Conservation (phyloP, 192 early-diverging fungal species). For the Entomortierella beljakovae region DNA sequence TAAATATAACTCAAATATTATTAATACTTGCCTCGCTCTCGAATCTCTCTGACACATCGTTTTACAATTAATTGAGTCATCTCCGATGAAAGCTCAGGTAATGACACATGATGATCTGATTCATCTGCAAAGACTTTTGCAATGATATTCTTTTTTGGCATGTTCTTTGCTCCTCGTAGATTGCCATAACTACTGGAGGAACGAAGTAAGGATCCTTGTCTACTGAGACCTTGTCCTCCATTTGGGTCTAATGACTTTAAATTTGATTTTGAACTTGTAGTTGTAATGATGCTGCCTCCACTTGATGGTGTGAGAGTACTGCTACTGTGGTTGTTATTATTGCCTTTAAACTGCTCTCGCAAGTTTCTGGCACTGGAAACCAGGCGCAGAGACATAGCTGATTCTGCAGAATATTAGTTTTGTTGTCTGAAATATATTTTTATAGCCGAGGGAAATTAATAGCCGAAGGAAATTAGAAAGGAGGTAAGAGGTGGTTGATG, state of each 20-base stretch:
- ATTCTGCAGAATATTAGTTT: not conserved
- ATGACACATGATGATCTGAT: constrained; percentile 1
- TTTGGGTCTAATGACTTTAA: constrained; percentile 16
- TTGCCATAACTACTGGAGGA: constrained; percentile 29
- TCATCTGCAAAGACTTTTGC: constrained; percentile 30
- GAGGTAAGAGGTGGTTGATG: not conserved
- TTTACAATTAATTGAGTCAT: constrained; percentile 46
- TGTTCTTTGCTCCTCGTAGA: constrained; percentile 24
- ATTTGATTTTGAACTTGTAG: constrained; percentile 11
- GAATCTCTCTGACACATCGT: constrained; percentile 52
- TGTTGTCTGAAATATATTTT: too few species aligned
- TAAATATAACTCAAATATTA: too few species aligned
- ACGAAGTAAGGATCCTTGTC: constrained; percentile 22
- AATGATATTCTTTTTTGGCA: constrained; percentile 30
- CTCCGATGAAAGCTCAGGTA: constrained; percentile 42
- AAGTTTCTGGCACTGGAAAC: constrained; percentile 46
- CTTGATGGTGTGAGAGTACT: constrained; percentile 27
- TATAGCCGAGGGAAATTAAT: not conserved
- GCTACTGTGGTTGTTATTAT: constrained; percentile 4
- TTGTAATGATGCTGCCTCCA: constrained; percentile 31
- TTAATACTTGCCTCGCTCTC: constrained; percentile 36
- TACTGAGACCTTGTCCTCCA: not conserved
- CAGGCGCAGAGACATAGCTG: constrained; percentile 42
- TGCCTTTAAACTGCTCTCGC: constrained; percentile 51
- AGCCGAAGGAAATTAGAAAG: not conserved